Percentiles rank a stretch among this genome's conserved stretches.
phyloP scores from a whole-genome alignment of 83 land plant species.

The Larix sibirica region DNA sequence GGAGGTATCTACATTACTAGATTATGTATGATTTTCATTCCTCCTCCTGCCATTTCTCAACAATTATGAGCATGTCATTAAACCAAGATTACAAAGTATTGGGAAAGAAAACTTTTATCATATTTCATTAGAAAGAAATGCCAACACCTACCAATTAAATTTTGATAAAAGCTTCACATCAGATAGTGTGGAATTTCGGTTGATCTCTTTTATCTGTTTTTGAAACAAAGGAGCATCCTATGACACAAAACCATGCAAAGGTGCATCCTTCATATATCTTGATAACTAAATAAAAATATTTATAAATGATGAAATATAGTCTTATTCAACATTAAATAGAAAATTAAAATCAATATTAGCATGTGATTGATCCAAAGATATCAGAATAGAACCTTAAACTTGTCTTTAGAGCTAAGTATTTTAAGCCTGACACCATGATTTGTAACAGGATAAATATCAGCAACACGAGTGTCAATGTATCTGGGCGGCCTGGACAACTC shows the following conservation, averaged over 20 bases:
- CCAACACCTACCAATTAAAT: neutral
- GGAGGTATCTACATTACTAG: neutral
- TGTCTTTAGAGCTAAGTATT: conserved; percentile 35
- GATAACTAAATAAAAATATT: neutral
- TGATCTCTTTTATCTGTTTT: neutral
- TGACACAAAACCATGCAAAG: neutral
- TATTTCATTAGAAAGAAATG: neutral
- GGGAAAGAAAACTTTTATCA: neutral
- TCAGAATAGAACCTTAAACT: conserved; percentile 28
- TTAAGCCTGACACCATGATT: conserved; percentile 34
- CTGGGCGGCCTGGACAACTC: conserved; percentile 29
- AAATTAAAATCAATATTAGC: neutral
- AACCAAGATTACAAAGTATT: neutral
- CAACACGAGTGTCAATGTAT: conserved; percentile 52
- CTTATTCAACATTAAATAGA: neutral
- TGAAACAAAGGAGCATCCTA: neutral
- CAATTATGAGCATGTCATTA: neutral
- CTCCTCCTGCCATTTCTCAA: neutral
- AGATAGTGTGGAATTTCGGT: neutral
- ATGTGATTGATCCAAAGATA: neutral
- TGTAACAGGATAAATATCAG: conserved; percentile 40
- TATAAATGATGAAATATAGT: neutral
- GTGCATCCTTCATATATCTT: neutral
- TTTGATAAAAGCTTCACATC: neutral
- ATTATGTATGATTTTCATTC: neutral